Conservation (phyloP, 345 rosid species). For the Eucalyptus lansdowneana region DNA sequence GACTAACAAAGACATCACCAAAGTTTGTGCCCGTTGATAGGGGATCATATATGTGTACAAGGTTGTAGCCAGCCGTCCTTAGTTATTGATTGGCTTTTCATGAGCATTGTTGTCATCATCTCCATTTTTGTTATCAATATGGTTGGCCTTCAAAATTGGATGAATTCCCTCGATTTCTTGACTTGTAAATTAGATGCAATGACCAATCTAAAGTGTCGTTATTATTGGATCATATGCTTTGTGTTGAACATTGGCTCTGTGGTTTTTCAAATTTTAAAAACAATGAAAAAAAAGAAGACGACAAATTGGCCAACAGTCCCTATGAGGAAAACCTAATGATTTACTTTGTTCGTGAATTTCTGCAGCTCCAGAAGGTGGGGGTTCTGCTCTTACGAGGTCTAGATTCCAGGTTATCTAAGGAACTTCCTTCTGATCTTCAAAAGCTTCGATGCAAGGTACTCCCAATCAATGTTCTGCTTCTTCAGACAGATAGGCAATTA, state of each 20-base stretch:
- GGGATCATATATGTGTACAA: background rate
- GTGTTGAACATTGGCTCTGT: background rate
- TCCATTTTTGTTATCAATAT: background rate
- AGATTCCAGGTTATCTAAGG: slow-evolving; percentile 91
- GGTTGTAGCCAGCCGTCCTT: background rate
- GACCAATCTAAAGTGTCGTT: background rate
- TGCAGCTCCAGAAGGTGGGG: slow-evolving; percentile 87
- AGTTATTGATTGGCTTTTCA: background rate
- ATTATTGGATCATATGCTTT: background rate
- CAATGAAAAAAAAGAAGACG: background rate
- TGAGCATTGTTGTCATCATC: background rate
- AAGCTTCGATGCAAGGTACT: slow-evolving; percentile 91
- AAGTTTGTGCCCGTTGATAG: background rate
- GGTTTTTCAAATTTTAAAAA: background rate
- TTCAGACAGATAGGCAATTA: background rate
- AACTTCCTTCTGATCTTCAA: slow-evolving; percentile 89
- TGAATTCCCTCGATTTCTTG: background rate
- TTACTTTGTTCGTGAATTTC: background rate
- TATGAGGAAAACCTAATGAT: background rate
- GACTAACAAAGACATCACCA: background rate
- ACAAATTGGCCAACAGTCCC: background rate
- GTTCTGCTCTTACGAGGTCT: slow-evolving; percentile 81
- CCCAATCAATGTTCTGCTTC: background rate
- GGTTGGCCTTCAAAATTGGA: background rate
- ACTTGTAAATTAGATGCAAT: background rate